A percentile compares a stretch with the other conserved stretches of the same genome.
Conservation (phyloP, 495 filamentous ascomycete species). For the Neurospora tetrasperma region DNA sequence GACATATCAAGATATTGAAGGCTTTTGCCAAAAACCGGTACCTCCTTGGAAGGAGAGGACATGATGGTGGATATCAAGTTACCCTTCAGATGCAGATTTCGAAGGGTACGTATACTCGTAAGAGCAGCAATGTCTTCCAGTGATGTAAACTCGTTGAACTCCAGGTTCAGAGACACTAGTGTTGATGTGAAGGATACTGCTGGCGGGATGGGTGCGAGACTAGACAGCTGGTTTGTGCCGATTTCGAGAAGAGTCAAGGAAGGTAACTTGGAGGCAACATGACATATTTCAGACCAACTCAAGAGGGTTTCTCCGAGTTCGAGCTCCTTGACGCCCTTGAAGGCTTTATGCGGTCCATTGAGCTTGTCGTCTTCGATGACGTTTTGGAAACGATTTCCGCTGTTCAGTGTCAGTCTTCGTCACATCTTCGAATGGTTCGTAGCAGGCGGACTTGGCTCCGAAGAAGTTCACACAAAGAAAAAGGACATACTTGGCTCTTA, state of each 20-base stretch:
- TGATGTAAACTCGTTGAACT: constrained; percentile 61
- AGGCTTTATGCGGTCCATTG: constrained; percentile 23
- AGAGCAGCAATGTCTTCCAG: constrained; percentile 50
- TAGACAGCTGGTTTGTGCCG: constrained; percentile 37
- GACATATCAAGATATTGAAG: constrained; percentile 67
- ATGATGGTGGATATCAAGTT: constrained; percentile 37
- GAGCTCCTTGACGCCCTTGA: constrained; percentile 54
- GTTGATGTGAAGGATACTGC: constrained; percentile 34
- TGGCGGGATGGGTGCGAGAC: constrained; percentile 33
- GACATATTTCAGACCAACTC: constrained; percentile 57
- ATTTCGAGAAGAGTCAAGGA: constrained; percentile 45
- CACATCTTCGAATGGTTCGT: not conserved
- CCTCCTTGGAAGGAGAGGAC: constrained; percentile 10
- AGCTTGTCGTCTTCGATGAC: constrained; percentile 28
- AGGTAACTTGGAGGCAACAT: constrained; percentile 44
- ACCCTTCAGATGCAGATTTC: constrained; percentile 48
- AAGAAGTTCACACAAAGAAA: not conserved
- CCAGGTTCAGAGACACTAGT: constrained; percentile 53
- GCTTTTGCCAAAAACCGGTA: constrained; percentile 23
- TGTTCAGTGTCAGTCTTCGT: constrained; percentile 18
- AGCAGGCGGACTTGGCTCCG: constrained; percentile 2
- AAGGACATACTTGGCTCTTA: constrained; percentile 60
- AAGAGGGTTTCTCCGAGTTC: constrained; percentile 65
- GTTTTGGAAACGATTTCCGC: constrained; percentile 65
- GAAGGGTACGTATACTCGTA: constrained; percentile 46